Evolutionary conservation across 305 asterid species (phyloP), one percentile per base, ranked within the genome.

Genomic region (Fraxinus sp.): DNA sequence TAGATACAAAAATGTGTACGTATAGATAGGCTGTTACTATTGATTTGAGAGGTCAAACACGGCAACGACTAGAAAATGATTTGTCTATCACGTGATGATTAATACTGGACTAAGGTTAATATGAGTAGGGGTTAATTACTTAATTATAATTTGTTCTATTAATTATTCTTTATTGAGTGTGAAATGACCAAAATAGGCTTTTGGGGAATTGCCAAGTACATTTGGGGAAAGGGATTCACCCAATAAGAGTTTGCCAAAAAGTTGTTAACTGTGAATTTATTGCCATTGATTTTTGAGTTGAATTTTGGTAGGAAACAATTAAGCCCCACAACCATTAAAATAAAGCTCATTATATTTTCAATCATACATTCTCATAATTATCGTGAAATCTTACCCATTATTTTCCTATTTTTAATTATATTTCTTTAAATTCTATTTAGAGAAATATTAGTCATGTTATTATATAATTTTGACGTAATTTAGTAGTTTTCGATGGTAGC

Each of bases 1-100:
- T 5, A 77, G 68, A 24, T 41, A 30, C 33, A 59, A 11, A 77
- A 75, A 66, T 43, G 64, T 46, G 75, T 79, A 49, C n/a, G 80
- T 32, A 33, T 33, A 33, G 36, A 80, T 41, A 36, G 71, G 77
- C 57, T 10, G 80, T 68, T 66, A 37, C 52, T 28, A 77, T 59
- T n/a, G 86, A 11, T 30, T 70, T 79, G 59, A 0, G 84, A 83
- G 86, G 92, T 89, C 90, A 89, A 84, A 89, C 91, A 85, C 91
- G 91, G 87, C 90, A 82, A 83, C 66, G 89, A 86, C 87, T 82
- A 36, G 84, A 80, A 78, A 77, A 82, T 28, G 59, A 77, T 73
- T 87, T 73, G 79, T 81, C 75, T 77, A 74, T 55, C 32, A 46
- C 64, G 77, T 64, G 84, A 82, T 85, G 88, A 84, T 84, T 73